Conservation (phyloP, 805 yeast species). For the Lipomyces kockii region DNA sequence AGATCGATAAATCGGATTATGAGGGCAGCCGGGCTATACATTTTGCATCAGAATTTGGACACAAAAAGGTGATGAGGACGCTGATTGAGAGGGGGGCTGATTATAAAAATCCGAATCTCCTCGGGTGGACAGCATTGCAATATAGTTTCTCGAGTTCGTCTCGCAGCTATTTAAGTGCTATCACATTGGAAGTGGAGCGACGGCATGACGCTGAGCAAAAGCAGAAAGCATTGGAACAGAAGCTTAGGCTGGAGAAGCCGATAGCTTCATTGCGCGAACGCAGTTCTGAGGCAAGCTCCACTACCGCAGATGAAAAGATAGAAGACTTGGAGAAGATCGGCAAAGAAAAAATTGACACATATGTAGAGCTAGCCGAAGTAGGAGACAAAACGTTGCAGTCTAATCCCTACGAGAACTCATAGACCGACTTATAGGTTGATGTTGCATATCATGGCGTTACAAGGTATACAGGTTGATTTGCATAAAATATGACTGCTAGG, state of each 20-base stretch:
- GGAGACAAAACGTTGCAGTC: neutral
- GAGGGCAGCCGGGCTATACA: slow-evolving; percentile 86
- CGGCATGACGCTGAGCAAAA: slow-evolving; percentile 6
- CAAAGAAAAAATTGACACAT: neutral
- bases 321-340: neutral
- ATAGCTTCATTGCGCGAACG: neutral
- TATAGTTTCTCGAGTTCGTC: slow-evolving; percentile 52
- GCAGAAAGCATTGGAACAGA: slow-evolving; percentile 14
- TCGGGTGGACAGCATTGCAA: slow-evolving; percentile 71
- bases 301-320: neutral
- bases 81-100: slow-evolving; percentile 58
- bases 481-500: neutral
- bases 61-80: slow-evolving; percentile 58
- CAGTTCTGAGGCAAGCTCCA: neutral
- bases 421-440: neutral
- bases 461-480: neutral
- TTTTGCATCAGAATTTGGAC: slow-evolving; percentile 75
- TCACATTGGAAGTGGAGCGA: slow-evolving; percentile 25
- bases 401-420: neutral
- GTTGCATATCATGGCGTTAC: neutral
- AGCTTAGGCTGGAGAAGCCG: slow-evolving; percentile 12
- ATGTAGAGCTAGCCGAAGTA: neutral
- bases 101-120: slow-evolving; percentile 54
- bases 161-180: slow-evolving; percentile 14
- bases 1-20: slow-evolving; percentile 69